phyloP scores from a whole-genome alignment of 805 yeast species.

The Scheffersomyces amazonensis region DNA sequence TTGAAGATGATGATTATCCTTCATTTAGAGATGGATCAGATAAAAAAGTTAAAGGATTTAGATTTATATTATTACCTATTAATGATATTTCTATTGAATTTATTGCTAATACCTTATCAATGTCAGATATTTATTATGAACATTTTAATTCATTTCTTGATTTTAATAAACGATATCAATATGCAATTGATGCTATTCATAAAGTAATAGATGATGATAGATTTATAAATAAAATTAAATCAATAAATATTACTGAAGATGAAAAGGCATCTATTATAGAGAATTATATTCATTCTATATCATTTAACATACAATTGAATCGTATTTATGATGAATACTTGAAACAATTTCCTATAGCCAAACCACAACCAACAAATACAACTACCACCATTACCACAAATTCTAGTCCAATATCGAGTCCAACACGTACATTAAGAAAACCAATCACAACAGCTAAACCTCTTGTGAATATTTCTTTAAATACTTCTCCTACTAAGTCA shows the following conservation, averaged over 20 bases:
- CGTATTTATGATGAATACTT: constrained; percentile 48
- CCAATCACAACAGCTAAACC: not conserved
- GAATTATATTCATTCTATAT: constrained; percentile 48
- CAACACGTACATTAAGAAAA: constrained; percentile 1
- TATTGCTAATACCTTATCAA: constrained; percentile 29
- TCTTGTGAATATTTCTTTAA: not conserved
- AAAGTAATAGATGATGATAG: constrained; percentile 7
- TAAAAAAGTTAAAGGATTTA: constrained; percentile 15
- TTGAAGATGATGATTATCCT: constrained; percentile 11
- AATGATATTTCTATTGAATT: constrained; percentile 12
- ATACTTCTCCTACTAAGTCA: constrained; percentile 1
- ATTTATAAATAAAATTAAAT: not conserved
- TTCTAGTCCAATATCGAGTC: constrained; percentile 5
- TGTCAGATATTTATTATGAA: constrained; percentile 55
- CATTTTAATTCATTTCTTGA: constrained; percentile 40
- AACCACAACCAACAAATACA: constrained; percentile 9
- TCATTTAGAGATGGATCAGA: constrained; percentile 20
- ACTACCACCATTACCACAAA: constrained; percentile 1
- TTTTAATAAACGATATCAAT: constrained; percentile 31
- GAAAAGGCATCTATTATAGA: constrained; percentile 43
- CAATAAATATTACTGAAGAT: constrained; percentile 20
- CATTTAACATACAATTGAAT: constrained; percentile 63
- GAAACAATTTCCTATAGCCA: constrained; percentile 10
- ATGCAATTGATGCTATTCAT: constrained; percentile 29
- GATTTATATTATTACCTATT: constrained; percentile 20